Conservation (phyloP, 495 filamentous ascomycete genomes). For the Aspergillus incahuasiensis region DNA sequence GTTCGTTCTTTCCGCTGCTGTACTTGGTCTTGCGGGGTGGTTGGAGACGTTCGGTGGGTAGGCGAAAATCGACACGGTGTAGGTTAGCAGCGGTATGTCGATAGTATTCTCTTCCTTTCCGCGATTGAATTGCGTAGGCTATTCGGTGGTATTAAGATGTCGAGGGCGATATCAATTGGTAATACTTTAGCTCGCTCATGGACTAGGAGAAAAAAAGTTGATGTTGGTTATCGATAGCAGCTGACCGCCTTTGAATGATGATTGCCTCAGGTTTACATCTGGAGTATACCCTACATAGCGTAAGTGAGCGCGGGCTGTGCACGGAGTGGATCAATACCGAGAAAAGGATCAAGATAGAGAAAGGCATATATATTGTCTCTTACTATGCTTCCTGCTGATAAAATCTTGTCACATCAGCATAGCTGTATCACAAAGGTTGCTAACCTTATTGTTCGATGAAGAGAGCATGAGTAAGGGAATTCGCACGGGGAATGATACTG, state of each 20-base stretch:
- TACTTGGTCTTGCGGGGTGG: neutral
- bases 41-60: neutral
- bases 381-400: too few relatives aligned
- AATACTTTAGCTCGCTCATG: neutral
- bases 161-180: neutral
- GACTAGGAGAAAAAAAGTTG: conserved; percentile 15
- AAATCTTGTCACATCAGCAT: too few relatives aligned
- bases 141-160: neutral
- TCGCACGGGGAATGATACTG: too few relatives aligned
- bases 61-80: neutral
- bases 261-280: neutral
- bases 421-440: too few relatives aligned
- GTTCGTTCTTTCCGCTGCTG: neutral
- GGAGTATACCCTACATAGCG: too few relatives aligned
- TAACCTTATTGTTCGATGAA: too few relatives aligned
- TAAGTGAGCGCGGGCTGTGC: too few relatives aligned
- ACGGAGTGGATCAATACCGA: too few relatives aligned
- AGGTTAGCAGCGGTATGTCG: neutral
- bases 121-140: neutral
- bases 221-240: conserved; percentile 22
- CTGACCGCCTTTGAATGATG: conserved; percentile 17
- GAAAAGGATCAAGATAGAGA: too few relatives aligned
- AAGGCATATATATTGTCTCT: too few relatives aligned
- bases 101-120: neutral
- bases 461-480: too few relatives aligned